Percentiles rank a stretch among this genome's conserved stretches.
Evolutionary conservation across 1,139 yeast species (phyloP).

Genomic region (Arxiozyma slooffiae): DNA sequence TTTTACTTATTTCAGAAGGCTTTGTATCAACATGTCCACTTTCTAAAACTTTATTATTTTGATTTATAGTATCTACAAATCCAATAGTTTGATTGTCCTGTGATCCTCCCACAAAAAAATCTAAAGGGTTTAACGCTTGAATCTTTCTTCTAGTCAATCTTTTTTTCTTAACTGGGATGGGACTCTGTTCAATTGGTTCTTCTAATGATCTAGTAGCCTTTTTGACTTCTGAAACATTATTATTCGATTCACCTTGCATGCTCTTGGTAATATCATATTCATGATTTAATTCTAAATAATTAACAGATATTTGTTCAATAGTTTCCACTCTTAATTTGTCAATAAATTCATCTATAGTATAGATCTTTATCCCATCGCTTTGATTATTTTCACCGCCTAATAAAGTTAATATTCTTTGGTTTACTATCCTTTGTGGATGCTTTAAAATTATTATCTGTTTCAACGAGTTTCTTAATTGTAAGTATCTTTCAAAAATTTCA

Average conservation of each 20-base stretch:
- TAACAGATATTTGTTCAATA: background rate
- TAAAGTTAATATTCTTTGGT: background rate
- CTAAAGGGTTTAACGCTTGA: constrained; percentile 29
- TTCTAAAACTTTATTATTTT: too few relatives aligned
- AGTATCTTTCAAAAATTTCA: background rate
- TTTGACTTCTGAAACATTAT: background rate
- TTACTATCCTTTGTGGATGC: background rate
- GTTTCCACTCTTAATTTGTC: background rate
- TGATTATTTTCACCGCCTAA: background rate
- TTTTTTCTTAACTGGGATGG: constrained; percentile 12
- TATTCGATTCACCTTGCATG: background rate
- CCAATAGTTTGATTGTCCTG: background rate
- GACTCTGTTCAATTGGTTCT: constrained; percentile 3
- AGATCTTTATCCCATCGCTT: background rate
- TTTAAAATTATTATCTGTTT: background rate
- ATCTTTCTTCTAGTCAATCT: constrained; percentile 20
- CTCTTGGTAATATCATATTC: background rate
- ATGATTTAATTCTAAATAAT: background rate
- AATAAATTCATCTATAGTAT: background rate
- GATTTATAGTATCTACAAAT: too few relatives aligned
- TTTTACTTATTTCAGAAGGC: background rate
- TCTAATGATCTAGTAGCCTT: background rate
- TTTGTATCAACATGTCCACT: background rate
- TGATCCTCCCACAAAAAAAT: constrained; percentile 33
- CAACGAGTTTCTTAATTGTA: background rate